Evolutionary conservation across 306 rosid genomes (phyloP).

Genomic region (Luffa acutangula): DNA sequence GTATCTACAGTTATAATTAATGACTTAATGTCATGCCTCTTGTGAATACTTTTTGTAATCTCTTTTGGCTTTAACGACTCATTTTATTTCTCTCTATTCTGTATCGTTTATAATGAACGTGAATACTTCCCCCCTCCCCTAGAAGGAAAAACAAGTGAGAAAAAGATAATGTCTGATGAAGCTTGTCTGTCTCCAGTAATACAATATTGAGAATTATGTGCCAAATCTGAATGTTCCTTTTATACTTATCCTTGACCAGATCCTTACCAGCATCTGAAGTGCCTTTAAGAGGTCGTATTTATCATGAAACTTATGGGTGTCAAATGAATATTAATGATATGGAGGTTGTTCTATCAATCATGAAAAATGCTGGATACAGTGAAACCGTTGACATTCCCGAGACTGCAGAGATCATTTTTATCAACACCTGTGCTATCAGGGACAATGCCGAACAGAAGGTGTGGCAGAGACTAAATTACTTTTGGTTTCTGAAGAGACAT

Average conservation of each 20-base stretch:
- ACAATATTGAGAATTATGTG: neutral
- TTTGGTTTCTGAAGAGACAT: constrained; percentile 95
- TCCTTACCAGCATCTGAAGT: constrained; percentile 34
- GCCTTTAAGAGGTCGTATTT: constrained; percentile 58
- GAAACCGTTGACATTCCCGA: constrained; percentile 74
- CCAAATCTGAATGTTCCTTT: neutral
- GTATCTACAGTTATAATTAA: neutral
- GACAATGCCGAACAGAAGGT: constrained; percentile 97
- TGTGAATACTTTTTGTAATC: neutral
- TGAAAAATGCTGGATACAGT: constrained; percentile 76
- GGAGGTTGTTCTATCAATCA: constrained; percentile 83
- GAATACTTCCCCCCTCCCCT: neutral
- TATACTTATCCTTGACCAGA: constrained; percentile 24
- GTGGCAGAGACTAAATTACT: constrained; percentile 97
- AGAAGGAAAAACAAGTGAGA: neutral
- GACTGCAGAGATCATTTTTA: constrained; percentile 85
- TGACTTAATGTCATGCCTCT: neutral
- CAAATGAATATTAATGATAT: constrained; percentile 95
- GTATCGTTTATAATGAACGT: neutral
- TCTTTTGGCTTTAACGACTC: neutral
- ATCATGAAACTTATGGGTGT: constrained; percentile 97
- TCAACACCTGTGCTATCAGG: constrained; percentile 95
- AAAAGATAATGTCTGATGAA: neutral
- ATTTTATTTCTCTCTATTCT: neutral
- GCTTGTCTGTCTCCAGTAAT: neutral